Evolutionary conservation across 2,329 filamentous ascomycete species (phyloP), one percentile per base, ranked within the genome.

Genomic region (Xylaria sp.): DNA sequence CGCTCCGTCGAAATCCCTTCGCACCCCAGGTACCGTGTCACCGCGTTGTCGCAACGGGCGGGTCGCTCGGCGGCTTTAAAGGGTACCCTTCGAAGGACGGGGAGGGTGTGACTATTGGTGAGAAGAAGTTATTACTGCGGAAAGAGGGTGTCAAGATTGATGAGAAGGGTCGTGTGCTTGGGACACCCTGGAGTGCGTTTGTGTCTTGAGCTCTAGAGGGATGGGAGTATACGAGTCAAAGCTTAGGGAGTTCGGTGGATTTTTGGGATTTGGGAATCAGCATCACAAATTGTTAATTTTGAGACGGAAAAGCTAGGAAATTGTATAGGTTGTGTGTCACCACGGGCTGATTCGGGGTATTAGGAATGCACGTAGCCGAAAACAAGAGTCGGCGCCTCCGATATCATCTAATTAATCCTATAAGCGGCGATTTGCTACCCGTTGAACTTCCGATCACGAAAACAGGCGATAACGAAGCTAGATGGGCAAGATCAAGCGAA

Each of bases 11-110:
- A 10, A 97, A 97, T 77, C 93, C 93, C 0, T 97, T 95, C 74
- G 93, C 93, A 15, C 93, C 93, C 0, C 85, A 88, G 39, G 76
- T 78, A 4, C 93, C 93, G 1, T 97, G 93, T 69, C 93, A 97
- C 79, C 86, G 93, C 10, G 91, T 95, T 25, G 87, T 97, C 55
- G 91, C 92, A 6, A 90, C 89, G 46, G 90, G 90, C 60, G 90
- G 92, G 13, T 83, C 84, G n/a, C 79, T 93, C 25, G 91, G 91
- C 48, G 90, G 91, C 0, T 93, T 92, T 82, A 89, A 90, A 78
- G 91, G 91, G 2, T 85, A 87, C 71, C 89, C 88, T 83, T 85
- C 88, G 3, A 84, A 84, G 63, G 83, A 86, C 43, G 89, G 88
- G 0, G 86, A 89, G 72, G 88, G 88, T 1, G 85, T 87, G 66